Evolutionary conservation across 371 early-diverging fungal genomes (phyloP), one percentile per base, ranked within the genome.

Genomic region (Circinella umbellata): DNA sequence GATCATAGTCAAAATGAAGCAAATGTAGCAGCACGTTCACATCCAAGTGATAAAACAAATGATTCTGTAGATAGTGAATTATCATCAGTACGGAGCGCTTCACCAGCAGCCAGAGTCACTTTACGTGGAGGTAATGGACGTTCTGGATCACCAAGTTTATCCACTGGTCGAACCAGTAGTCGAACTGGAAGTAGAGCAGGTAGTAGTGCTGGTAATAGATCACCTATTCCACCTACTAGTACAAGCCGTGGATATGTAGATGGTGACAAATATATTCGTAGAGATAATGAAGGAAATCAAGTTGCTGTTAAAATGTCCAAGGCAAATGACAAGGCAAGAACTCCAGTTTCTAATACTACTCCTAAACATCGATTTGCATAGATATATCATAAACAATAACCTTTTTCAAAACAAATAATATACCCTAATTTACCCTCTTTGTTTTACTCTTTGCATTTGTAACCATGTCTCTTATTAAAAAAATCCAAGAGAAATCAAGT

Each of bases 261-360:
- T 42, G 84, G 84, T 14, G 77, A 80, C 60, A 74, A 73, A 42
- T 84, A 66, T 72, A 73, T 84, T 37, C 79, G 82, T 38, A 60
- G 79, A 36, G 82, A 84, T 65, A 80, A 81, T 49, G 72, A 74
- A 55, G 84, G 84, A 42, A 81, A 84, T 18, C 80, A 81, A 20
- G 64, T 81, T 2, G 66, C 73, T 36, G 76, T 79, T 17, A 84
- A 79, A 63, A 80, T 84, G 80, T 80, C 79, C 57, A 81, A 75
- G 61, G 84, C 84, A 9, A 76, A 80, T 35, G 76, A 74, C 42
- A 77, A 42, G 17, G 70, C 70, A 49, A 64, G 64, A 55, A 70
- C 64, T 60, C 70, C 65, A 4, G 38, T 48, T 18, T 36, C 37
- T 35, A 64, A 64, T 27, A 27, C 27, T 27, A 27, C 27, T n/a